Evolutionary conservation across 495 filamentous ascomycete species (phyloP).

Genomic region (Lasiosphaeria ovina): DNA sequence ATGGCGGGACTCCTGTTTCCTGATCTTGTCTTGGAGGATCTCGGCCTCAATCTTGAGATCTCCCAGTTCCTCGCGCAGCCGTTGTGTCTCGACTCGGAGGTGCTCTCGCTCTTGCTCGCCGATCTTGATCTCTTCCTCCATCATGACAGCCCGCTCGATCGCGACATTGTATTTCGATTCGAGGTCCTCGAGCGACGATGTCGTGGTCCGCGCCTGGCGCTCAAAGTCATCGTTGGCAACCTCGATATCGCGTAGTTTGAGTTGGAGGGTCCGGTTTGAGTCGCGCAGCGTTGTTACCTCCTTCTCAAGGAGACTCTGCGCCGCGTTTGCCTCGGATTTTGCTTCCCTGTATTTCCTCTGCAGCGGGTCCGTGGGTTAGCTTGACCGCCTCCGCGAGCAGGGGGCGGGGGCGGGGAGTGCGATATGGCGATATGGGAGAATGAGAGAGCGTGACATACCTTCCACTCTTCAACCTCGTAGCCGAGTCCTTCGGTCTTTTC

Average conservation of each 20-base stretch:
- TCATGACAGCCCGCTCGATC: constrained; percentile 86
- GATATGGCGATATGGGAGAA: neutral
- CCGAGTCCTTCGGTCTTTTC: constrained; percentile 80
- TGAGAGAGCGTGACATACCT: constrained; percentile 56
- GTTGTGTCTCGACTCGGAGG: constrained; percentile 83
- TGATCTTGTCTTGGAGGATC: constrained; percentile 88
- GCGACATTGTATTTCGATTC: constrained; percentile 95
- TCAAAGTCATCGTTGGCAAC: constrained; percentile 98
- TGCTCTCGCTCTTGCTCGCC: constrained; percentile 88
- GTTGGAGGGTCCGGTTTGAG: constrained; percentile 71
- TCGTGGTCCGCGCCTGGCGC: constrained; percentile 88
- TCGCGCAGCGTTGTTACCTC: constrained; percentile 92
- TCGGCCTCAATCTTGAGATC: constrained; percentile 94
- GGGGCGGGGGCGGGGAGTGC: neutral
- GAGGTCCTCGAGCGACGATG: constrained; percentile 91
- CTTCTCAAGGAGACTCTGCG: constrained; percentile 87
- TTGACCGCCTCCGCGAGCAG: constrained; percentile 9
- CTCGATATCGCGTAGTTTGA: constrained; percentile 88
- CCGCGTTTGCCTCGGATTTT: constrained; percentile 77
- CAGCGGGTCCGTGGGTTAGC: constrained; percentile 18
- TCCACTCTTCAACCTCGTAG: constrained; percentile 97
- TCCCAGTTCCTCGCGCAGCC: constrained; percentile 82
- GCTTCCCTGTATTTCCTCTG: constrained; percentile 96
- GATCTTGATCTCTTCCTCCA: constrained; percentile 88
- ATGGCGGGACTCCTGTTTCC: constrained; percentile 55